A percentile compares a stretch with the other conserved stretches of the same genome.
phyloP scores from a whole-genome alignment of 352 stramenopile genomes.

The Ophiocytium majus region DNA sequence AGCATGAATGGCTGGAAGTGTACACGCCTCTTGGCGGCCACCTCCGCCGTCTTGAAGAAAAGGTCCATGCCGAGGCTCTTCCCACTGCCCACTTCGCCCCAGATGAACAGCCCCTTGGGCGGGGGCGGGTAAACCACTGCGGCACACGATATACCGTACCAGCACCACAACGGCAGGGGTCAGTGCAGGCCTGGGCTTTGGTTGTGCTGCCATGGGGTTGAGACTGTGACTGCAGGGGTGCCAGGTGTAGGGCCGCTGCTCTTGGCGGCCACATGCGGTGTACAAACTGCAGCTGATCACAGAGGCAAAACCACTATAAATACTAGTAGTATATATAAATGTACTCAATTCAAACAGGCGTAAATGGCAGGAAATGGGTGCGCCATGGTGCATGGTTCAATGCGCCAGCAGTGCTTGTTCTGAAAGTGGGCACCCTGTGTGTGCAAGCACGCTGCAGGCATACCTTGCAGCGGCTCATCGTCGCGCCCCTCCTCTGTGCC shows the following conservation, averaged over 20 bases:
- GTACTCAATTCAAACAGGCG: too few relatives aligned
- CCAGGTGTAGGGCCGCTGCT: neutral
- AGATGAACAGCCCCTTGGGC: constrained; percentile 89
- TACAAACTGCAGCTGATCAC: neutral
- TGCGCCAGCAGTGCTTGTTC: too few relatives aligned
- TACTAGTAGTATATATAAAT: too few relatives aligned
- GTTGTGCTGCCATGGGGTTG: neutral
- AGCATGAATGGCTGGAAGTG: constrained; percentile 43
- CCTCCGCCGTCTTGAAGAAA: constrained; percentile 67
- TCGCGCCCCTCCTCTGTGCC: too few relatives aligned
- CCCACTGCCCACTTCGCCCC: constrained; percentile 87
- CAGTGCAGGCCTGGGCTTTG: neutral
- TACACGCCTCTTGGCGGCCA: constrained; percentile 27
- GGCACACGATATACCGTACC: too few relatives aligned
- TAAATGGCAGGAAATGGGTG: too few relatives aligned
- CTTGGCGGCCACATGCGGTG: neutral
- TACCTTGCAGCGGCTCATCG: too few relatives aligned
- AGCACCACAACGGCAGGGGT: neutral
- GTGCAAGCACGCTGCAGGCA: too few relatives aligned
- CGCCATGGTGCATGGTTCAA: too few relatives aligned
- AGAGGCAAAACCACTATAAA: neutral
- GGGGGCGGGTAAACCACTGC: constrained; percentile 27
- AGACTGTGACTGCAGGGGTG: neutral
- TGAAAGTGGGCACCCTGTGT: too few relatives aligned
- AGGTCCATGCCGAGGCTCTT: constrained; percentile 95